Conservation (phyloP, 1,139 yeast species). For the Scheffersomyces lignicola region DNA sequence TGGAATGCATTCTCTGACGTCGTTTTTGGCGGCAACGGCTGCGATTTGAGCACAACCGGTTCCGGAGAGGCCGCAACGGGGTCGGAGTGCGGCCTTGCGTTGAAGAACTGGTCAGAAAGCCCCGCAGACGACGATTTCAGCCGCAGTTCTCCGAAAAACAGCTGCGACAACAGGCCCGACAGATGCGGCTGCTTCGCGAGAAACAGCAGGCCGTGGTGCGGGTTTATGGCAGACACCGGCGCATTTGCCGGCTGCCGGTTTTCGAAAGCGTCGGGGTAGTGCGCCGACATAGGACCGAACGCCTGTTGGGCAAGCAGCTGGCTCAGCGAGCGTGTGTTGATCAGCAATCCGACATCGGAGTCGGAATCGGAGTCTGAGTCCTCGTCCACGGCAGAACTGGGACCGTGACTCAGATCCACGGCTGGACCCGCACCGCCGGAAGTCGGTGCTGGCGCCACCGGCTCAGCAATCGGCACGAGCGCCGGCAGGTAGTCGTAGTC, state of each 20-base stretch:
- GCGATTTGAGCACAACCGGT: constrained; percentile 26
- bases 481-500: constrained; percentile 28
- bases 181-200: constrained; percentile 43
- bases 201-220: constrained; percentile 35
- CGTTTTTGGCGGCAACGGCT: constrained; percentile 48
- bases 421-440: constrained; percentile 5
- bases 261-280: constrained; percentile 21
- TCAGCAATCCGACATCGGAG: constrained; percentile 40
- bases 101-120: constrained; percentile 31
- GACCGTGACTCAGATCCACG: constrained; percentile 18
- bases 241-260: constrained; percentile 27
- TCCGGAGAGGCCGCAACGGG: constrained; percentile 7
- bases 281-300: constrained; percentile 27
- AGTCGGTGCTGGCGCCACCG: constrained; percentile 10
- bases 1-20: constrained; percentile 47
- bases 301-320: constrained; percentile 50
- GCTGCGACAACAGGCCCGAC: constrained; percentile 37
- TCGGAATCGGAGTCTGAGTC: constrained; percentile 26
- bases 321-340: constrained; percentile 41
- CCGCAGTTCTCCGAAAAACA: constrained; percentile 24
- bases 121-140: constrained; percentile 4
- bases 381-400: constrained; percentile 21
- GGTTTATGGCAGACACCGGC: constrained; percentile 31
- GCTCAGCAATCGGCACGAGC: constrained; percentile 24
- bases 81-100: constrained; percentile 13